Base-by-base conservation (phyloP, 2,329 filamentous ascomycete species). In the Trichoderma hamatum region DNA sequence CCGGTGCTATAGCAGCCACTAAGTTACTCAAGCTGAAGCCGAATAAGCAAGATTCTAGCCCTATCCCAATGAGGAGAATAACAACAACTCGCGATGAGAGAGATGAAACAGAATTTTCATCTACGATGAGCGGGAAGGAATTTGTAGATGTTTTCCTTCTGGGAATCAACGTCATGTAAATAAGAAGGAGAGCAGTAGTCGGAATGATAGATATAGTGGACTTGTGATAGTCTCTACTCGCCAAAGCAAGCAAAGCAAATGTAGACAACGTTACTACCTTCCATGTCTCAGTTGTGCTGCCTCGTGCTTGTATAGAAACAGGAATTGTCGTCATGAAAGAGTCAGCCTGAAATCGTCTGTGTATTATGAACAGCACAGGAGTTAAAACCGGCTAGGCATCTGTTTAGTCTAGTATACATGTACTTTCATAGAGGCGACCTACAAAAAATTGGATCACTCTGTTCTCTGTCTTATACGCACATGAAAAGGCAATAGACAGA, bases 141-240 rank as follows among this genome's bases (percentile, higher is more conserved):
- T 0, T 19, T 11, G 39, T n/a, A 1, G 5, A 10, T 2, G n/a
- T 58, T 1, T 67, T 24, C 34, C 14, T 54, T 21, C 13, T 64
- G 63, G 0, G 72, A 39, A 1, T 28, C 11, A 81, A 68, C 5
- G 73, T 66, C 7, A 72, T 66, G 58, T 79, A 83, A 7, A 75
- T 68, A 1, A 74, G 19, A 0, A 81, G 70, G 13, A 81, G 70
- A 10, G 72, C 74, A 16, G 55, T 56, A 0, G 78, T 70, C 1
- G 80, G 75, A 36, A 81, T 68, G 1, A 70, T 43, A 0, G 79
- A 80, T 5, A 78, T 26, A 0, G 71, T 6, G 16, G 51, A 71
- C 55, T 71, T 71, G 58, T 69, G 26, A 5, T 75, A n/a, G 46
- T 78, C 72, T 67, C 77, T 78, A 26, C 75, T 75, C 0, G 76